Conservation (phyloP, 192 early-diverging fungal genomes). For the Martensiomyces pterosporus region DNA sequence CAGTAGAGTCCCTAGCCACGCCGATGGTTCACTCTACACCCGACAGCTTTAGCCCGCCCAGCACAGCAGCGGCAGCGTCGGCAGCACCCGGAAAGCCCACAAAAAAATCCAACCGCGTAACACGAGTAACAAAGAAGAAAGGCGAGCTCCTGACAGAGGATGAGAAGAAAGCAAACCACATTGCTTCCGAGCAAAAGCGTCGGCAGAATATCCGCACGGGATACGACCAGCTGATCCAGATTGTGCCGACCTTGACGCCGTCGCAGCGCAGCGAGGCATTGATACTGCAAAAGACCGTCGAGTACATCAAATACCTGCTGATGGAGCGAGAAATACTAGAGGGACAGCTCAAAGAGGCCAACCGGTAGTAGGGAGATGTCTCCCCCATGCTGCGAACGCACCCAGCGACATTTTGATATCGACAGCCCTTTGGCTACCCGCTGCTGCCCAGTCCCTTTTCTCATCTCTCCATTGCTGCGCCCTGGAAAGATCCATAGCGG, state of each 20-base stretch:
- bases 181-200: slow-evolving; percentile 91
- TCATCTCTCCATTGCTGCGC: no score
- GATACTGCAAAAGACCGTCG: slow-evolving; percentile 80
- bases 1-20: no score
- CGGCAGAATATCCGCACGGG: slow-evolving; percentile 86
- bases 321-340: slow-evolving; percentile 51
- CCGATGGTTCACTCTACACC: no score
- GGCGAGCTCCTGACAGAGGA: slow-evolving; percentile 79
- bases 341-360: slow-evolving; percentile 33
- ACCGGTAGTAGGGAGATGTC: no score
- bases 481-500: no score
- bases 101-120: slow-evolving; percentile 7
- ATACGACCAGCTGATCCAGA: slow-evolving; percentile 84
- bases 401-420: no score
- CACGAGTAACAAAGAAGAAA: slow-evolving; percentile 37
- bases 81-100: not conserved
- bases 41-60: no score
- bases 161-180: slow-evolving; percentile 94
- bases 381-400: no score
- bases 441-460: no score
- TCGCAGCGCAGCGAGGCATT: slow-evolving; percentile 81
- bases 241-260: slow-evolving; percentile 78
- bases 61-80: slow-evolving; percentile 4
- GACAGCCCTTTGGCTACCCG: no score
- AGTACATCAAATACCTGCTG: slow-evolving; percentile 69